These are phyloP conservation scores for Zancudomyces culisetae DNA, from an alignment of 371 early-diverging fungal species.

Conservation along the genomic window DNA sequence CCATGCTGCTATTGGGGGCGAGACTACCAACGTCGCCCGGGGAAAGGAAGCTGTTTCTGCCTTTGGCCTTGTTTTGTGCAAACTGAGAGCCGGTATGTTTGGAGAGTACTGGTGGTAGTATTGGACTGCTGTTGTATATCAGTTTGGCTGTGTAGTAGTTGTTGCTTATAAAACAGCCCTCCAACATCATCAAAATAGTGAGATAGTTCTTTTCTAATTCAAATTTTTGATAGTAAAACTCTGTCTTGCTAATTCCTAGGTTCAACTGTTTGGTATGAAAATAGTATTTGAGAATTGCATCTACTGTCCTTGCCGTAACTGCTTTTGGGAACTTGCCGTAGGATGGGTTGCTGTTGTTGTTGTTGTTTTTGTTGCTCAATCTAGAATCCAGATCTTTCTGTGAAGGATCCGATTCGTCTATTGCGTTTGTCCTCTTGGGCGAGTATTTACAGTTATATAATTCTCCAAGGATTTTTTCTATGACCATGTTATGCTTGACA, in stretches of 20 bases:
- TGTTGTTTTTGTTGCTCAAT: no score
- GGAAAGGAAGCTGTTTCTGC: no score
- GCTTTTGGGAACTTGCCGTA: constrained; percentile 9
- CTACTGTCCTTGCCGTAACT: constrained; percentile 38
- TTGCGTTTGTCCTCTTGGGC: constrained; percentile 28
- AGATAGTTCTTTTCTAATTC: constrained; percentile 30
- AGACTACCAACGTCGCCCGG: no score
- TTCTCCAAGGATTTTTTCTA: constrained; percentile 13
- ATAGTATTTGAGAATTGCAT: constrained; percentile 37
- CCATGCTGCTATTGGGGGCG: constrained; percentile 13
- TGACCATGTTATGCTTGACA: constrained; percentile 11
- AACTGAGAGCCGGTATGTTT: no score
- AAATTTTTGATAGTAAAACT: constrained; percentile 26
- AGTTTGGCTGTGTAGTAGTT: constrained; percentile 34
- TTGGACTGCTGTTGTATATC: constrained; percentile 31
- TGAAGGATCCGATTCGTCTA: constrained; percentile 28
- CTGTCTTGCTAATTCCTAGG: constrained; percentile 32
- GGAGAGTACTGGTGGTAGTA: no score
- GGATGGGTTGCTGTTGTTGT: no score
- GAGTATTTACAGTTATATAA: no score
- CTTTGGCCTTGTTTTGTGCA: constrained; percentile 10
- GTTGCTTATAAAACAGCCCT: constrained; percentile 30
- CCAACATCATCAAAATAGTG: constrained; percentile 40
- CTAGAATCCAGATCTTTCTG: no score
- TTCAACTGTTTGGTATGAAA: constrained; percentile 28